phyloP scores from a whole-genome alignment of 306 rosid species.

The Pueraria montana region DNA sequence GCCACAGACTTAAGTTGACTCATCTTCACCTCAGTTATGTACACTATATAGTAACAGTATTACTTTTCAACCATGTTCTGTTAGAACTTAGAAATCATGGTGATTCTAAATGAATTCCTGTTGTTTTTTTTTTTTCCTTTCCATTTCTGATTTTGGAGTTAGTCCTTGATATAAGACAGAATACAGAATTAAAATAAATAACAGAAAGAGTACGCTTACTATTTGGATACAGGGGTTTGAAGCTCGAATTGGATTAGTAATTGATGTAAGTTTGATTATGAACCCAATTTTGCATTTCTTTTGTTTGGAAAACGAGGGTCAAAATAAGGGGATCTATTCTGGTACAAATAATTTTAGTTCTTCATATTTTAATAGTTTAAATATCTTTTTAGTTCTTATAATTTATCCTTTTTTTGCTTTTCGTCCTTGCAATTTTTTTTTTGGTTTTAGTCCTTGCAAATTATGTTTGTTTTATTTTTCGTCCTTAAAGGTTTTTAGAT shows the following conservation, averaged over 20 bases:
- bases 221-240: not conserved
- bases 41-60: not conserved
- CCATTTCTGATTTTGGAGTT: not conserved
- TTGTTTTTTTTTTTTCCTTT: not conserved
- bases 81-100: slow-evolving; percentile 13
- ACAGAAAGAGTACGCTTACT: not conserved
- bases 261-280: not conserved
- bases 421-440: too few species aligned
- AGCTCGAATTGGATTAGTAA: slow-evolving; percentile 14
- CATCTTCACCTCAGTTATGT: slow-evolving; percentile 16
- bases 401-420: too few species aligned
- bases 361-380: too few species aligned
- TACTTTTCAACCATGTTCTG: slow-evolving; percentile 8
- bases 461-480: too few species aligned
- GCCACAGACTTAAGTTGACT: slow-evolving; percentile 2
- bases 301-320: too few species aligned
- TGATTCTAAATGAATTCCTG: not conserved
- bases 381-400: too few species aligned
- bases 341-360: too few species aligned
- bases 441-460: too few species aligned
- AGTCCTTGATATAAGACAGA: slow-evolving; percentile 4
- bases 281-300: not conserved
- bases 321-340: too few species aligned
- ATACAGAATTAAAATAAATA: not conserved
- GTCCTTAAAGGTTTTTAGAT: too few species aligned